Evolutionary conservation across 2,329 filamentous ascomycete species (phyloP), one percentile per base, ranked within the genome.

Genomic region (Dendrostoma leiphaemia): DNA sequence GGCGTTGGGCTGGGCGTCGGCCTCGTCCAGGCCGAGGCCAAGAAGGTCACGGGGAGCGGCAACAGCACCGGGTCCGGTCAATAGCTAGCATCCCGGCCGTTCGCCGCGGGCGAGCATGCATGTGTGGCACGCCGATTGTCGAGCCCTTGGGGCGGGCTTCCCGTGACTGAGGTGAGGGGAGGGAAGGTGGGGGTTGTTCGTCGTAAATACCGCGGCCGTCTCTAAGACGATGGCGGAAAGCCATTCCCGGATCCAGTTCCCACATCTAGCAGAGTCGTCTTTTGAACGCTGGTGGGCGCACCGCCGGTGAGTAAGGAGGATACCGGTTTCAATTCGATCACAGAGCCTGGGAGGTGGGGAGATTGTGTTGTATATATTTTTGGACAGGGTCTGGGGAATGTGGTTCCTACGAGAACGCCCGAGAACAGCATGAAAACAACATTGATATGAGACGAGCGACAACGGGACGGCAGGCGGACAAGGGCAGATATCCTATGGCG

Each of bases 1-100:
- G 81, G 76, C 51, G 77, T 86, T 58, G 81, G 76, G 53, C 67
- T 85, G 13, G 80, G 78, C 46, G 65, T 84, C 48, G 71, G 68
- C 40, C 61, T 81, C 35, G 65, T 45, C 6, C 60, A 53, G 4
- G 49, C 56, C 29, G 48, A 24, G 5, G 29, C 35, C 15, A 52
- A 47, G 15, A 49, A 23, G 7, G 38, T 17, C 2, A 45, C 32
- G 7, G 26, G 13, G 5, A 35, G 34, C 23, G 38, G 37, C 19
- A 45, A 44, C 23, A 15, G 23, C 15, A 44, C 40, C 13, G 29
- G 13, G 40, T 26, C 23, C 23, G 29, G 40, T n/a, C n/a, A n/a
- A n/a, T n/a, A n/a, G n/a, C n/a, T 19, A 29, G 17, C 17, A 21
- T 21, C 4, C 43, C 9, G 12, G 19, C n/a, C n/a, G n/a, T n/a